Conservation (phyloP, 2,329 filamentous ascomycete species). For the Fusarium proliferatum region DNA sequence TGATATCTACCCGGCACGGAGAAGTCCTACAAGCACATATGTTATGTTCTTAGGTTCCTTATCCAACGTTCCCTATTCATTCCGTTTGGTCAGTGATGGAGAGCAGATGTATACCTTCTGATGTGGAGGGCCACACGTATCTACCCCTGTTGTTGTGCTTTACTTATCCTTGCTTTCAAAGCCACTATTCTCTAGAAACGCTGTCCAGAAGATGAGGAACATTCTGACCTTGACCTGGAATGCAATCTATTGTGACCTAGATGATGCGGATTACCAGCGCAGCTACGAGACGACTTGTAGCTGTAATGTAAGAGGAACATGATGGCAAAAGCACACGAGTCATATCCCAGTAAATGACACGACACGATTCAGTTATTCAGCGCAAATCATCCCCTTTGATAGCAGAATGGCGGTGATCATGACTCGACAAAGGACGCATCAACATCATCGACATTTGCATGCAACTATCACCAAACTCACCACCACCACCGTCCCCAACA, state of each 20-base stretch:
- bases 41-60: not conserved
- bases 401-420: not conserved
- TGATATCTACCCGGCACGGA: not conserved
- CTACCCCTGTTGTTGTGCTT: not conserved
- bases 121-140: not conserved
- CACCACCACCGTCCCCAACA: not conserved
- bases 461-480: slow-evolving; percentile 10
- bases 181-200: not conserved
- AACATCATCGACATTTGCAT: slow-evolving; percentile 5
- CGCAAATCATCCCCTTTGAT: not conserved
- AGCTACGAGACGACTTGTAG: not conserved
- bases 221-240: not conserved
- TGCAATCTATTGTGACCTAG: not conserved
- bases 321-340: not conserved
- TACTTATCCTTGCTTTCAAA: not conserved
- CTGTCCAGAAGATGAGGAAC: not conserved
- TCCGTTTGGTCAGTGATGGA: too few species aligned
- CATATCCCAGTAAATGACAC: not conserved
- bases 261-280: not conserved
- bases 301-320: not conserved
- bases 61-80: not conserved
- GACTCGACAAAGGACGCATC: slow-evolving; percentile 1
- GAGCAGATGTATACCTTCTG: not conserved
- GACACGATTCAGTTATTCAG: not conserved
- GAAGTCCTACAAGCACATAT: not conserved